Evolutionary conservation across 1,139 yeast genomes (phyloP), one percentile per base, ranked within the genome.

Genomic region (Hyphopichia burtonii): DNA sequence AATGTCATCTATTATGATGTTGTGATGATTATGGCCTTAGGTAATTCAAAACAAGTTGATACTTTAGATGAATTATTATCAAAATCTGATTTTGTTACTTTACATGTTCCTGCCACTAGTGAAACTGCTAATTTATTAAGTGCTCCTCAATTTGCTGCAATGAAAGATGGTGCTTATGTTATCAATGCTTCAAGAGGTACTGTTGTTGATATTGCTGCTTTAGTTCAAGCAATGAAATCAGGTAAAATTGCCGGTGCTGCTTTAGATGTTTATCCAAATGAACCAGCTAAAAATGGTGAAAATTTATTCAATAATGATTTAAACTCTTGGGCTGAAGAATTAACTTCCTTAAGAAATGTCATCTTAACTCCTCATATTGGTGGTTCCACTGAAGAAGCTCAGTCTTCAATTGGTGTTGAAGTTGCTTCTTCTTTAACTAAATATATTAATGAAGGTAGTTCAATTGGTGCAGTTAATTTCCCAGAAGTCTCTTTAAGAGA

Each of bases 341-440:
- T 94, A 55, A 78, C 84, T 53, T 75, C 87, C 16, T 78, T 90
- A 64, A 82, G 94, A 71, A 94, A 93, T 65, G 84, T 93, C 44
- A 90, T 94, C 50, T 77, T 93, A 60, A 85, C 98, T 43, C 99
- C 99, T 31, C 99, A 93, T 59, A 93, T 93, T 57, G 99, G 99
- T 71, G 99, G 99, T 51, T 90, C 98, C 40, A 93, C 99, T 38
- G 98, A 93, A 69, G 99, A 93, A 74, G 99, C 99, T 28, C 99
- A 93, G 76, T 81, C 90, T 47, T 96, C 98, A 40, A 93, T 93
- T 63, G 99, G 99, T 69, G 76, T 91, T 36, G 99, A 93, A 72
- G 99, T 93, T 46, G 90, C 86, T 45, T 76, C 86, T 39, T 82
- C 96, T 27, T 77, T 93, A 60, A 76, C 91, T 52, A 89, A 88